Evolutionary conservation across 352 stramenopile species (phyloP).

Genomic region (Phytophthora citricola): DNA sequence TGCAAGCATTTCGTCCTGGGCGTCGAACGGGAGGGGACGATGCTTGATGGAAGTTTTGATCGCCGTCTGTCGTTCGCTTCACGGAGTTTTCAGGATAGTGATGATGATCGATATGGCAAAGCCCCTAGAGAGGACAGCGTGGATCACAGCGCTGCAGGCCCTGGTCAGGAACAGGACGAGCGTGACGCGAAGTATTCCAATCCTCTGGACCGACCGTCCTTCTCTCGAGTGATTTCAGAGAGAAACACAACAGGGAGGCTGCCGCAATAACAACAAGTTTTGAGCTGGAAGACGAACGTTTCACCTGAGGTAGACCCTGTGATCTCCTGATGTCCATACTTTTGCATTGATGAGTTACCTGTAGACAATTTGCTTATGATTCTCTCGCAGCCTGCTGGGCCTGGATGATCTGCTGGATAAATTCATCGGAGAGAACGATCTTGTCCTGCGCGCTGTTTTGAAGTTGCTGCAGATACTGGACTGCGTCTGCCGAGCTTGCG

Average conservation of each 20-base stretch:
- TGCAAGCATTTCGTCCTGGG: constrained; percentile 39
- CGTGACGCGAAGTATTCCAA: constrained; percentile 26
- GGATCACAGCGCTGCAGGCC: constrained; percentile 6
- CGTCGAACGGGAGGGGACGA: constrained; percentile 36
- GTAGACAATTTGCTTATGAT: constrained; percentile 47
- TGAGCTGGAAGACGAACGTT: not conserved
- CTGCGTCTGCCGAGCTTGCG: constrained; percentile 82
- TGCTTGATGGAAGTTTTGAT: constrained; percentile 42
- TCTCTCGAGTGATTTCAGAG: constrained; percentile 39
- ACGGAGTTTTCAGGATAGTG: constrained; percentile 40
- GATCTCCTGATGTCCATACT: constrained; percentile 9
- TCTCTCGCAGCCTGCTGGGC: constrained; percentile 81
- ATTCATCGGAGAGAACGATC: constrained; percentile 85
- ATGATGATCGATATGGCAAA: constrained; percentile 29
- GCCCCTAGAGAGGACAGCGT: constrained; percentile 11
- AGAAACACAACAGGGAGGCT: constrained; percentile 37
- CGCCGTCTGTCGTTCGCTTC: constrained; percentile 41
- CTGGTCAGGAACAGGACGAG: constrained; percentile 17
- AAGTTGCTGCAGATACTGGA: constrained; percentile 87
- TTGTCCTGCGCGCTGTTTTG: constrained; percentile 89
- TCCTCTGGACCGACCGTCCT: constrained; percentile 40
- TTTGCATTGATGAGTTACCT: constrained; percentile 21
- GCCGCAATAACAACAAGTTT: constrained; percentile 13
- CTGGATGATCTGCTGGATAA: constrained; percentile 88
- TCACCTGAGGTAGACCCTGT: not conserved